phyloP scores from a whole-genome alignment of 2,329 filamentous ascomycete genomes.

The Aspergillus sp. region DNA sequence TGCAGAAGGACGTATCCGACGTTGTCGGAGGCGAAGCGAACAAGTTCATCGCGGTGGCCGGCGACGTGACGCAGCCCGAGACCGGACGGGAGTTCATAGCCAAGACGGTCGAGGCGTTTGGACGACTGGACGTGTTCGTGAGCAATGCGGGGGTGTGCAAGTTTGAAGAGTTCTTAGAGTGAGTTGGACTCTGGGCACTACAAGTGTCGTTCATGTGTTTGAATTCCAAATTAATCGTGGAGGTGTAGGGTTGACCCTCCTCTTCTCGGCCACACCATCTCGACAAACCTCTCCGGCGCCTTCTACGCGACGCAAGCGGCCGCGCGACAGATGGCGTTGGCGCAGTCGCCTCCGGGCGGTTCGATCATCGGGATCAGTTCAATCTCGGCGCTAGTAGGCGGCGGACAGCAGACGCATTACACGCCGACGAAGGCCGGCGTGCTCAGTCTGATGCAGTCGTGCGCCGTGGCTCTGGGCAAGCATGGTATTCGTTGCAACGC shows the following conservation, averaged over 20 bases:
- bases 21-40: conserved; percentile 25
- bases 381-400: conserved; percentile 56
- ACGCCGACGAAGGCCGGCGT: conserved; percentile 87
- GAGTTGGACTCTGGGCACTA: conserved; percentile 19
- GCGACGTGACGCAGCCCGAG: conserved; percentile 73
- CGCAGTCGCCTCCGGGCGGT: conserved; percentile 66
- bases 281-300: conserved; percentile 82
- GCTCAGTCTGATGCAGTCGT: conserved; percentile 77
- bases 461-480: conserved; percentile 73
- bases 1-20: conserved; percentile 32
- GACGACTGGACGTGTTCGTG: conserved; percentile 72
- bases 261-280: conserved; percentile 69
- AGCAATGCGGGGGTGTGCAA: conserved; percentile 87
- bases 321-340: conserved; percentile 78
- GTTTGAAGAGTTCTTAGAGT: conserved; percentile 83
- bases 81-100: conserved; percentile 69
- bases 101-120: conserved; percentile 57
- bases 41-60: conserved; percentile 65
- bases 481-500: conserved; percentile 81
- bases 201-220: too few species aligned
- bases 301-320: conserved; percentile 86
- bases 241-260: conserved; percentile 62
- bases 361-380: conserved; percentile 62
- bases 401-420: conserved; percentile 77
- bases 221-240: background rate